Conservation (phyloP, 169 alveolate species). For the Plasmodium vivax region DNA sequence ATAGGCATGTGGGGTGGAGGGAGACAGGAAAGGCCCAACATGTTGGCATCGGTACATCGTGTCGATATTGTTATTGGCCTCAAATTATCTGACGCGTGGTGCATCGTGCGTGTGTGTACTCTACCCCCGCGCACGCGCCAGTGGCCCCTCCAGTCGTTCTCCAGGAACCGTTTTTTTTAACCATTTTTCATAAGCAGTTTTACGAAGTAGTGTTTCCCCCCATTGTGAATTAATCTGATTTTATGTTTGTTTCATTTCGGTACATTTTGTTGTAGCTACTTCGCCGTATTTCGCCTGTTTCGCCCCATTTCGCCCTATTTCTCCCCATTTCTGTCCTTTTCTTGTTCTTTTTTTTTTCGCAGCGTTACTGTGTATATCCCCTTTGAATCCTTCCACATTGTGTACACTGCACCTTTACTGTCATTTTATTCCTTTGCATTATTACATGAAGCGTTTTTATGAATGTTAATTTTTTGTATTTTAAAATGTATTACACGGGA, state of each 20-base stretch:
- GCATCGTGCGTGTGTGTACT: not conserved
- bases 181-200: not conserved
- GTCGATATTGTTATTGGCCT: not conserved
- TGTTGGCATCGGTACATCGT: not conserved
- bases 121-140: not conserved
- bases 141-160: not conserved
- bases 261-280: not conserved
- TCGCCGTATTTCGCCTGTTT: not conserved
- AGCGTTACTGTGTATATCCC: not conserved
- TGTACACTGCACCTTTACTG: not conserved
- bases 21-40: not conserved
- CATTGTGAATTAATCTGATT: not conserved
- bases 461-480: conserved; percentile 38
- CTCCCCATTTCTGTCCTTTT: not conserved
- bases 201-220: not conserved
- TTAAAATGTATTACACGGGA: not conserved
- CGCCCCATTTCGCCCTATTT: not conserved
- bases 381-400: not conserved
- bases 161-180: not conserved
- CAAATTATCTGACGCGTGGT: not conserved
- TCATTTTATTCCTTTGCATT: not conserved
- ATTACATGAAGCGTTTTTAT: not conserved
- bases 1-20: not conserved
- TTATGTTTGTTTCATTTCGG: conserved; percentile 14
- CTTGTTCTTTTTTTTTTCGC: not conserved